Evolutionary conservation across 2,329 filamentous ascomycete species (phyloP).

Genomic region (Cyphellophora attinorum): DNA sequence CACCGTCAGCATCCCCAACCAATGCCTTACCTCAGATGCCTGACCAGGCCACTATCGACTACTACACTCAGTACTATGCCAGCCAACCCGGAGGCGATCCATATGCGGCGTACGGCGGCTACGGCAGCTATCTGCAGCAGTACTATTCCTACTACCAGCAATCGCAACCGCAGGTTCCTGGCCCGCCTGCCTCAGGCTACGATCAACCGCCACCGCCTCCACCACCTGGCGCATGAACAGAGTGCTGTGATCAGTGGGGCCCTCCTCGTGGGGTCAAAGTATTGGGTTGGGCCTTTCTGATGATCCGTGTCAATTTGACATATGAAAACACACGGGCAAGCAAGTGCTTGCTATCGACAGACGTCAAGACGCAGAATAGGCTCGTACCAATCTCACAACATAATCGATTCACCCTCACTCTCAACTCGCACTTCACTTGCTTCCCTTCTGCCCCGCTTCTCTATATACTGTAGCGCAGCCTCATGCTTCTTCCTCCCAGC

Average conservation of each 20-base stretch:
- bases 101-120: slow-evolving; percentile 85
- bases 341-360: no score
- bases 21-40: slow-evolving; percentile 38
- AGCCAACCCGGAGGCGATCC: slow-evolving; percentile 35
- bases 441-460: no score
- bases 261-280: no score
- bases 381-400: no score
- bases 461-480: background rate
- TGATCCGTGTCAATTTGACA: no score
- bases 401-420: no score
- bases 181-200: slow-evolving; percentile 44
- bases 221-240: slow-evolving; percentile 42
- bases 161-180: slow-evolving; percentile 32
- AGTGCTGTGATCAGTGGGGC: no score
- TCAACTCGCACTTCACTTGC: no score
- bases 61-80: slow-evolving; percentile 68
- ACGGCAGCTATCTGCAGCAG: slow-evolving; percentile 54
- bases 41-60: slow-evolving; percentile 24
- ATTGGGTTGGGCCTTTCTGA: no score
- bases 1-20: slow-evolving; percentile 31
- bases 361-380: no score
- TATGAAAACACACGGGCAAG: no score
- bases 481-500: slow-evolving; percentile 9
- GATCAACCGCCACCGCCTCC: slow-evolving; percentile 52
- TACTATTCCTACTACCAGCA: slow-evolving; percentile 49